Base-by-base conservation (phyloP, 352 stramenopile species). In the Pythium periplocum region DNA sequence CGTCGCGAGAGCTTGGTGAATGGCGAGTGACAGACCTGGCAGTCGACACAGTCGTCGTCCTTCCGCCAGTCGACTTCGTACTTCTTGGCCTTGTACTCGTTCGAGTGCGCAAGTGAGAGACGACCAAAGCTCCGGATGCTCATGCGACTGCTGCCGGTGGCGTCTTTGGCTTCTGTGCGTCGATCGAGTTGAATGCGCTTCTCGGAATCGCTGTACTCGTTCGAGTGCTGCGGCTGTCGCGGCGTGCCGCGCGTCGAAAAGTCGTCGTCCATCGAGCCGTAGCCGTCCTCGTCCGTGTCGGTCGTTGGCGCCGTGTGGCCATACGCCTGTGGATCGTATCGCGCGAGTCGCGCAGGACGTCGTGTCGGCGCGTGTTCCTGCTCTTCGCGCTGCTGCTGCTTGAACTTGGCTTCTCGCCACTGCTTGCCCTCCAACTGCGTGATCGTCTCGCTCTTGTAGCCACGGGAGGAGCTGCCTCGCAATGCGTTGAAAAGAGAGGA, bases 1-100 rank as follows among this genome's bases (percentile, higher is more conserved):
- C 83, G 80, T 2, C 77, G 74, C 40, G 78, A 79, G 36, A 89
- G 69, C 54, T 79, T 88, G 26, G 77, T 85, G 61, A 90, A 90
- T 57, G 79, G 74, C 44, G 73, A 62, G 60, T 76, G 83, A 53
- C 80, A 90, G 42, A 88, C 63, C 60, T 84, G 75, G 54, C 80
- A 90, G 53, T 79, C 83, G 42, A 55, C 34, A 35, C 62, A 77
- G 17, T 85, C 77, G 49, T 78, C 57, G 57, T 90, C 80, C 12
- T 69, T 55, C 47, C 69, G 74, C 80, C 80, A 90, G 33, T 73
- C 64, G 40, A 90, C 80, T 56, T 85, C 77, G 59, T 90, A 90
- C 61, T 90, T 90, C 10, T 58, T 61, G 48, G 61, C 56, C 36
- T 64, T 69, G 48, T 61, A 61, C 26, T 64, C 55, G 44, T 11